These are phyloP conservation scores for Niebla homalea DNA, from an alignment of 495 filamentous ascomycete species.

Conservation along the genomic window DNA sequence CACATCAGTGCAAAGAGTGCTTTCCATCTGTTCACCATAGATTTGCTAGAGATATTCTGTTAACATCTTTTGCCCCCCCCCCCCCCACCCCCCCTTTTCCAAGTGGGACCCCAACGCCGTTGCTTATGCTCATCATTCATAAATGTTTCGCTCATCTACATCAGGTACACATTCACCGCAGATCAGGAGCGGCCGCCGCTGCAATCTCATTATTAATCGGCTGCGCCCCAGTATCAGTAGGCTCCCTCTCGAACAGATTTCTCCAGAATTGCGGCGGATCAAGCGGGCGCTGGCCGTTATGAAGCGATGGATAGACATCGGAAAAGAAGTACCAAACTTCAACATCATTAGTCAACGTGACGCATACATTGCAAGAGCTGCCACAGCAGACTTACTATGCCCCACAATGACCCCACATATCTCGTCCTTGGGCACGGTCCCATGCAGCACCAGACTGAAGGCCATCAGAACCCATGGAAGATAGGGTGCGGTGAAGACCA, in stretches of 20 bases:
- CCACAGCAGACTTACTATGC: slow-evolving; percentile 39
- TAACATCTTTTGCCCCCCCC: neutral
- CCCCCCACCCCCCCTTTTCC: neutral
- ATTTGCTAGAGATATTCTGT: neutral
- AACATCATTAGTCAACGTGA: neutral
- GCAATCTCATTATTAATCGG: slow-evolving; percentile 19
- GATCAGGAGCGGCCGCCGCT: slow-evolving; percentile 16
- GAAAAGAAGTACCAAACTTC: slow-evolving; percentile 93
- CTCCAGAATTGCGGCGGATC: slow-evolving; percentile 91
- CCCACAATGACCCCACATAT: slow-evolving; percentile 86
- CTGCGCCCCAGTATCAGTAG: slow-evolving; percentile 16
- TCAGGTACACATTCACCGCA: slow-evolving; percentile 1
- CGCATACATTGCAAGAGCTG: neutral
- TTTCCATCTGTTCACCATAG: neutral
- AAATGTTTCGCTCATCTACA: no score
- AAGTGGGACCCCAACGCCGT: no score
- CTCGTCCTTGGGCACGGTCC: slow-evolving; percentile 84
- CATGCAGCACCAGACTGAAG: slow-evolving; percentile 76
- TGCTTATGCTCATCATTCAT: no score
- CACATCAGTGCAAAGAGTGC: neutral
- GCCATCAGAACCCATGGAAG: slow-evolving; percentile 93
- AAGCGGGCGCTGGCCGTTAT: slow-evolving; percentile 71
- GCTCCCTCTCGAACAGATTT: slow-evolving; percentile 55
- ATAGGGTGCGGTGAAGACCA: slow-evolving; percentile 89
- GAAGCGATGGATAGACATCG: slow-evolving; percentile 86